phyloP scores from a whole-genome alignment of 2,329 filamentous ascomycete genomes.

The Scortechinia acanthostroma region DNA sequence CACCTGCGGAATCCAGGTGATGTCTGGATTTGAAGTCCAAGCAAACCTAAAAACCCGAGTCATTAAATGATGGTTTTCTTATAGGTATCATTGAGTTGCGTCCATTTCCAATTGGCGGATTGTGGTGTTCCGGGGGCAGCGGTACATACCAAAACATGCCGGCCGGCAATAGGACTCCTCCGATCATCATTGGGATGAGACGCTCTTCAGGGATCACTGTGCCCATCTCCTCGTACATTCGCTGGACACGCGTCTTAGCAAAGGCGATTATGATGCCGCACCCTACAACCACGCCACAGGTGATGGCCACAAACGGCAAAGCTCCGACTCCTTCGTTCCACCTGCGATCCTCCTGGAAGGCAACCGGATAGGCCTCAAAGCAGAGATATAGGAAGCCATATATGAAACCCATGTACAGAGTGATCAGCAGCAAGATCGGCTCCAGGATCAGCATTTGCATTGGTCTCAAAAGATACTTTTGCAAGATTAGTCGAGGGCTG shows the following conservation, averaged over 20 bases:
- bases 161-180: conserved; percentile 17
- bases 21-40: conserved; percentile 9
- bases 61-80: no score
- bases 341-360: conserved; percentile 15
- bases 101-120: neutral
- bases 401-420: conserved; percentile 38
- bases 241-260: conserved; percentile 8
- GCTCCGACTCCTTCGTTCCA: conserved; percentile 15
- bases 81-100: no score
- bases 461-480: conserved; percentile 10
- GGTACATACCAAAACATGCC: conserved; percentile 21
- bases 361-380: conserved; percentile 6
- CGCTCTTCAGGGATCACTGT: conserved; percentile 12
- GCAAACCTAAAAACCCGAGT: conserved; percentile 5
- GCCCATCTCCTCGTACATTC: conserved; percentile 11
- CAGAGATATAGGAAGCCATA: conserved; percentile 19
- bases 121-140: no score
- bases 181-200: conserved; percentile 7
- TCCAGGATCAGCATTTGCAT: conserved; percentile 33
- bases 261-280: conserved; percentile 11
- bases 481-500: conserved; percentile 6
- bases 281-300: conserved; percentile 8
- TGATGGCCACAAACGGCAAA: conserved; percentile 17
- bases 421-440: conserved; percentile 43
- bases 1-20: conserved; percentile 11